These are phyloP conservation scores for Chlorella sp. DNA, from an alignment of 139 green algal genomes.

Conservation along the genomic window DNA sequence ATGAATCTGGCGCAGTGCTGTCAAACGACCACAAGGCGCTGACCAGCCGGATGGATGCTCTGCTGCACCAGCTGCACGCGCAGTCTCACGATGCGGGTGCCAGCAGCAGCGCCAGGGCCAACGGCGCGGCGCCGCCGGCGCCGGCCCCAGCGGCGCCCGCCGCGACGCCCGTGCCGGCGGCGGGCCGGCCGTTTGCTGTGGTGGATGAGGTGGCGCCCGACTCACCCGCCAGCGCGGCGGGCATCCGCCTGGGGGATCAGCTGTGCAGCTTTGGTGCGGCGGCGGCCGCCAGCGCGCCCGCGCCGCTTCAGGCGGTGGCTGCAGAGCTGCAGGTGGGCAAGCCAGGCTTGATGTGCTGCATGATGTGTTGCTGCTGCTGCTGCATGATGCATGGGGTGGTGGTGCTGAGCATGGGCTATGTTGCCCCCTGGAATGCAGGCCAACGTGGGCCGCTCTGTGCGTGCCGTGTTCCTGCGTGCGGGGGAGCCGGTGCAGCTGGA, in stretches of 20 bases:
- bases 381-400: neutral
- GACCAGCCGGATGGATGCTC: constrained; percentile 57
- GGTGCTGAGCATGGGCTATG: too few relatives aligned
- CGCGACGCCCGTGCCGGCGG: neutral
- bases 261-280: constrained; percentile 59
- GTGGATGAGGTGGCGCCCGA: constrained; percentile 72
- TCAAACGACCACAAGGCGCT: constrained; percentile 82
- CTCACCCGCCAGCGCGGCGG: constrained; percentile 66
- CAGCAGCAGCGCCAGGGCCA: neutral
- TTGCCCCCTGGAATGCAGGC: constrained; percentile 30
- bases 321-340: constrained; percentile 28
- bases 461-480: constrained; percentile 59
- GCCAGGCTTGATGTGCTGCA: too few relatives aligned
- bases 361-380: neutral
- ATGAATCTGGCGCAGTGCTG: constrained; percentile 48
- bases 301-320: constrained; percentile 40
- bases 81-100: constrained; percentile 16
- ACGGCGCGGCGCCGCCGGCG: neutral
- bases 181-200: constrained; percentile 67
- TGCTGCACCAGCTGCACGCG: constrained; percentile 66
- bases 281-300: constrained; percentile 14
- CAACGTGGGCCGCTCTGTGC: constrained; percentile 51
- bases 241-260: constrained; percentile 67
- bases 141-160: neutral
- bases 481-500: constrained; percentile 44